Evolutionary conservation across 768 basidiomycete species (phyloP).

Genomic region (Tylopilus felleus): DNA sequence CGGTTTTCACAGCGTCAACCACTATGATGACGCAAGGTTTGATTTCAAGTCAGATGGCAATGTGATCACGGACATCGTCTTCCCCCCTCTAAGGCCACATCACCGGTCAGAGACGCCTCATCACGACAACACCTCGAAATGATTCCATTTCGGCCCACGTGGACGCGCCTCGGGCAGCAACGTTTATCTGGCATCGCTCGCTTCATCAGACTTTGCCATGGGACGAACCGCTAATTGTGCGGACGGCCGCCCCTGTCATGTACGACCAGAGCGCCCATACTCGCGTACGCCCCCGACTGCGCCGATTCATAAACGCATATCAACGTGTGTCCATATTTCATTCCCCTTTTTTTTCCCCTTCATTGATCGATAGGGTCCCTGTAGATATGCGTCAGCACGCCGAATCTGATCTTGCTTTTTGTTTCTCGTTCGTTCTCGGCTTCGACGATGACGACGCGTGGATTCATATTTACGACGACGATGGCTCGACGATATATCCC

Average conservation of each 20-base stretch:
- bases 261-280: slow-evolving; percentile 18
- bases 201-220: slow-evolving; percentile 1
- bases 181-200: not conserved
- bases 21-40: slow-evolving; percentile 2
- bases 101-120: slow-evolving; percentile 6
- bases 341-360: not conserved
- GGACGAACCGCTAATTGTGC: slow-evolving; percentile 8
- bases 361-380: not conserved
- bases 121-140: not conserved
- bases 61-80: slow-evolving; percentile 1
- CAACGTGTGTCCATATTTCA: not conserved
- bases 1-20: slow-evolving; percentile 13
- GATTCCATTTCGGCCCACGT: slow-evolving; percentile 8
- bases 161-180: slow-evolving; percentile 1
- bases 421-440: not conserved
- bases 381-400: slow-evolving; percentile 3
- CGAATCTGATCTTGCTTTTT: not conserved
- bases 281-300: slow-evolving; percentile 5
- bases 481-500: slow-evolving; percentile 2
- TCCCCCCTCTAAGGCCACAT: slow-evolving; percentile 14
- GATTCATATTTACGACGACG: slow-evolving; percentile 17
- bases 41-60: not conserved
- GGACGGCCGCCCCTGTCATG: slow-evolving; percentile 2
- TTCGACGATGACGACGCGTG: not conserved
- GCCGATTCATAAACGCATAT: slow-evolving; percentile 17